phyloP scores from a whole-genome alignment of 2,329 filamentous ascomycete species.

The Beauveria scarabaeidicola region DNA sequence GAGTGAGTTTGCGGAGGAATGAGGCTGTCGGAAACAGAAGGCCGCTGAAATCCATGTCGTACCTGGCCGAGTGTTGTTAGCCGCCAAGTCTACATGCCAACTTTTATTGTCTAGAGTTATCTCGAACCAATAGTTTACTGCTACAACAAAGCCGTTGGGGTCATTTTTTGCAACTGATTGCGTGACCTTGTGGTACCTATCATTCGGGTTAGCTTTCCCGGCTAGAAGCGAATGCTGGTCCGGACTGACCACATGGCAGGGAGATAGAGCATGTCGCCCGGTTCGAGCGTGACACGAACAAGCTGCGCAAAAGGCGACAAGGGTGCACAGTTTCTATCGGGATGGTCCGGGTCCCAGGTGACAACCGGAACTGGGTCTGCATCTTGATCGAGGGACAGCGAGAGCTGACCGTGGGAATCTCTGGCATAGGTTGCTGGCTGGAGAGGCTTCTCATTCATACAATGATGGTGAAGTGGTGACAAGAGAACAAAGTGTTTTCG shows the following conservation, averaged over 20 bases:
- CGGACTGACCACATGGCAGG: conserved; percentile 63
- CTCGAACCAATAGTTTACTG: conserved; percentile 73
- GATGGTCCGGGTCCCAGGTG: conserved; percentile 64
- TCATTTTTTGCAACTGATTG: conserved; percentile 60
- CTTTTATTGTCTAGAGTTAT: not conserved
- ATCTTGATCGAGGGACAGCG: conserved; percentile 27
- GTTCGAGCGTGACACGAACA: conserved; percentile 57
- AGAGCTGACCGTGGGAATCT: conserved; percentile 16
- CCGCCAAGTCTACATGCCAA: not conserved
- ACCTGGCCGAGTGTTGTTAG: conserved; percentile 39
- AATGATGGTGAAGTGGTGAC: conserved; percentile 61
- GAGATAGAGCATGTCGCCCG: conserved; percentile 75
- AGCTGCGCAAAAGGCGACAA: conserved; percentile 54
- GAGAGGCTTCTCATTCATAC: conserved; percentile 56
- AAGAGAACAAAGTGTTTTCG: conserved; percentile 67
- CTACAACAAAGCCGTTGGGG: conserved; percentile 61
- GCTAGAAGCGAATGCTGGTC: not conserved
- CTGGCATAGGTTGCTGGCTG: conserved; percentile 50
- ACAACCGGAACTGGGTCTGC: conserved; percentile 52
- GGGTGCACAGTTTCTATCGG: conserved; percentile 38
- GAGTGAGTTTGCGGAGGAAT: conserved; percentile 41
- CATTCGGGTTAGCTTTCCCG: not conserved
- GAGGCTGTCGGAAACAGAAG: conserved; percentile 54
- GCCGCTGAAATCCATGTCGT: conserved; percentile 70
- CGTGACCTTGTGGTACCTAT: conserved; percentile 71